Conservation (phyloP, 1,284 basidiomycete genomes). For the Ceratobasidium theobromae region DNA sequence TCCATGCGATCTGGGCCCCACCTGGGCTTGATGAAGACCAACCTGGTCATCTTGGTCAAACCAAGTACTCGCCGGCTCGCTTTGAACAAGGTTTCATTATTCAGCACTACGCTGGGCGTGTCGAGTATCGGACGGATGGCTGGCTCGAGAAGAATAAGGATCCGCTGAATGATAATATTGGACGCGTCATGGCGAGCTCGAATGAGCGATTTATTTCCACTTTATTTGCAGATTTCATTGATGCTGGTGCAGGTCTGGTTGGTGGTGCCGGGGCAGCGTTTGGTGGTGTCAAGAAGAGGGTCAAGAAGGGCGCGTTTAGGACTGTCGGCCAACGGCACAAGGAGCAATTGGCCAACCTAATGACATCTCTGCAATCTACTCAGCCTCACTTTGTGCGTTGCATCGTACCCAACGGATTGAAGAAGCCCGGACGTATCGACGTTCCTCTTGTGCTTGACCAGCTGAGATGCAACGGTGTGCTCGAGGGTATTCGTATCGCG, state of each 20-base stretch:
- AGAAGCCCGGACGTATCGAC: conserved; percentile 91
- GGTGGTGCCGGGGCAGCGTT: conserved; percentile 43
- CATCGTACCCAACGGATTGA: conserved; percentile 93
- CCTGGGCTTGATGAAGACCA: conserved; percentile 50
- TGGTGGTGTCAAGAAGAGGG: conserved; percentile 70
- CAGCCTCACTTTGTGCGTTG: conserved; percentile 99
- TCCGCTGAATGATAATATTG: conserved; percentile 95
- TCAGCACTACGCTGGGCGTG: conserved; percentile 94
- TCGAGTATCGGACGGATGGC: conserved; percentile 94
- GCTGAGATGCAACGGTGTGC: conserved; percentile 96
- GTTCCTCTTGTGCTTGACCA: conserved; percentile 96
- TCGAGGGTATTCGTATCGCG: conserved; percentile 98
- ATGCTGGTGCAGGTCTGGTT: conserved; percentile 45
- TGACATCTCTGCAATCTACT: conserved; percentile 89
- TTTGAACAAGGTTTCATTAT: conserved; percentile 96
- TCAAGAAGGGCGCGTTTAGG: conserved; percentile 96
- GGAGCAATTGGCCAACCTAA: conserved; percentile 90
- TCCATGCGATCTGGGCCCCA: conserved; percentile 66
- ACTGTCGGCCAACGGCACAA: conserved; percentile 96
- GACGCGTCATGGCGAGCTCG: conserved; percentile 83
- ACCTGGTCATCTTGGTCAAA: conserved; percentile 63
- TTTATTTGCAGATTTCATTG: conserved; percentile 85
- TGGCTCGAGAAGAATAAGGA: conserved; percentile 99
- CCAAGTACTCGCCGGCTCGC: conserved; percentile 84
- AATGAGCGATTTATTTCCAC: conserved; percentile 78